Evolutionary conservation across 108 stramenopile genomes (phyloP).

Genomic region (Skeletonema grethae): DNA sequence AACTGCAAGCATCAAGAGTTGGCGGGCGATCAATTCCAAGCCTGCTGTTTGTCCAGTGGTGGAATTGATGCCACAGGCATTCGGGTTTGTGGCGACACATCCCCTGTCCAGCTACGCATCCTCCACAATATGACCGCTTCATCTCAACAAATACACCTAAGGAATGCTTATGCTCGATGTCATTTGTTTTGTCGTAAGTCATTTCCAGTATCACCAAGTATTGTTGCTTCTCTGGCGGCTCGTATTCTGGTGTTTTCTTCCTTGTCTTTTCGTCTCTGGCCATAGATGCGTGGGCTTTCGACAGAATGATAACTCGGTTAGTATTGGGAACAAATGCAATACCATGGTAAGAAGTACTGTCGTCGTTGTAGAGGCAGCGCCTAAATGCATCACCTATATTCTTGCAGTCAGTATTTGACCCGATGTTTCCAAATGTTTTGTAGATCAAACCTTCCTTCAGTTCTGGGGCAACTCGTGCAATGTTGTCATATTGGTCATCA

Average conservation of each 20-base stretch:
- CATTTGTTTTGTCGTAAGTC: not conserved
- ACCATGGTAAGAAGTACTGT: conserved; percentile 1
- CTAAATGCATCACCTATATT: conserved; percentile 6
- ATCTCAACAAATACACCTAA: not conserved
- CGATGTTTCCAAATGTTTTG: conserved; percentile 6
- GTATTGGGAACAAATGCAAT: conserved; percentile 5
- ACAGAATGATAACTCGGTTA: not conserved
- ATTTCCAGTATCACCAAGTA: conserved; percentile 5
- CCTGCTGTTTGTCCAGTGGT: conserved; percentile 5
- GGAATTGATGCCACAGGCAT: not conserved
- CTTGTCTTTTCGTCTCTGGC: not conserved
- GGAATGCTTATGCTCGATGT: not conserved
- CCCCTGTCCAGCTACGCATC: not conserved
- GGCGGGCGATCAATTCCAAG: not conserved
- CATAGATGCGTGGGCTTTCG: conserved; percentile 4
- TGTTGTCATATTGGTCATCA: conserved; percentile 14
- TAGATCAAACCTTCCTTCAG: conserved; percentile 4
- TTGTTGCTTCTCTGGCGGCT: not conserved
- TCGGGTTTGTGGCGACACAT: not conserved
- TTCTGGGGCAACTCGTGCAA: not conserved
- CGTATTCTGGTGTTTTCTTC: not conserved
- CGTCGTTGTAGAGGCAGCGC: not conserved
- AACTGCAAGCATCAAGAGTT: not conserved
- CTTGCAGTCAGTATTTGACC: not conserved
- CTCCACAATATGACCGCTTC: not conserved